These are phyloP conservation scores for Aspergillus tanneri DNA, from an alignment of 2,329 filamentous ascomycete genomes.

Conservation along the genomic window DNA sequence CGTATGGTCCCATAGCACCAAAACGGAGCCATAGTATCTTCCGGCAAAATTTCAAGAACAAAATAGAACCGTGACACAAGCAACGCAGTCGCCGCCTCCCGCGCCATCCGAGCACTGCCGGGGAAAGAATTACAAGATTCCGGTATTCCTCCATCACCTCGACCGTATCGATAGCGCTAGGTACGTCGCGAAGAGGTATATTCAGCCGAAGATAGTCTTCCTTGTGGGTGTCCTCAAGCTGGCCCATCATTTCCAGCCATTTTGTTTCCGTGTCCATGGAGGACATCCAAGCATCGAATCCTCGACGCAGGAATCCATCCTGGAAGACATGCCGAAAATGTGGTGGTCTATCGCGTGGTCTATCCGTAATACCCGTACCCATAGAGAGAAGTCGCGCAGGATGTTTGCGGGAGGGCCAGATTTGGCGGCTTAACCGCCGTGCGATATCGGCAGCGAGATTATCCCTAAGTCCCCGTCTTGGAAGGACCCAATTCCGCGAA, in stretches of 20 bases:
- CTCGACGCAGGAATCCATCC: conserved; percentile 17
- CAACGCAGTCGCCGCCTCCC: conserved; percentile 17
- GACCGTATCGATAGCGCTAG: conserved; percentile 13
- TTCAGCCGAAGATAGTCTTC: conserved; percentile 14
- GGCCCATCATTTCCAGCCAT: conserved; percentile 12
- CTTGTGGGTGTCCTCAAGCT: conserved; percentile 1
- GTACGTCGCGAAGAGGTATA: conserved; percentile 9
- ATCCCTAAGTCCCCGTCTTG: conserved; percentile 9
- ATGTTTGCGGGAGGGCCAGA: conserved; percentile 14
- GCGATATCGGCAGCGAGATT: conserved; percentile 13
- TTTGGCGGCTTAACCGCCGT: conserved; percentile 10
- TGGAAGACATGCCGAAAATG: conserved; percentile 20
- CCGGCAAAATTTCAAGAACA: conserved; percentile 6
- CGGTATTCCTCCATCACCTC: conserved; percentile 19
- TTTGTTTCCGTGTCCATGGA: conserved; percentile 20
- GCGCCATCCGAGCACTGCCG: conserved; percentile 17
- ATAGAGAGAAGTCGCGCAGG: conserved; percentile 15
- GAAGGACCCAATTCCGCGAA: conserved; percentile 10
- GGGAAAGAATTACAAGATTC: conserved; percentile 14
- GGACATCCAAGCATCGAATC: conserved; percentile 22
- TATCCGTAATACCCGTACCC: conserved; percentile 11
- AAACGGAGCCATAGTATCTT: conserved; percentile 11
- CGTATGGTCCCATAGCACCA: conserved; percentile 16
- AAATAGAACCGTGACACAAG: conserved; percentile 21
- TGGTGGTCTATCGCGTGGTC: conserved; percentile 7